Evolutionary conservation across 2,329 filamentous ascomycete species (phyloP).

Genomic region (Rutstroemia sp.): DNA sequence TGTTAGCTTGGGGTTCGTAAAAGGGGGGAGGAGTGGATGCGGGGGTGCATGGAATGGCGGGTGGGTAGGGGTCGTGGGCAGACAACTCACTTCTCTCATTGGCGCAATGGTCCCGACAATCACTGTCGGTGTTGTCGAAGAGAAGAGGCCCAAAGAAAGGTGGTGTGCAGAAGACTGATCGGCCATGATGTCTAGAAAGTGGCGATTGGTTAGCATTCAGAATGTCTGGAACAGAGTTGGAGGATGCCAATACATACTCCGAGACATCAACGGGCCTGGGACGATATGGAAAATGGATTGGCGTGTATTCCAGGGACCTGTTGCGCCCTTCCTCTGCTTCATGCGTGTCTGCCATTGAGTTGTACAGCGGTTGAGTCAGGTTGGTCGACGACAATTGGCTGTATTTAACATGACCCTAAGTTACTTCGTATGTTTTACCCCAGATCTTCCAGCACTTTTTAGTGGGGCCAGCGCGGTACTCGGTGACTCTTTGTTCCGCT

Average conservation of each 20-base stretch:
- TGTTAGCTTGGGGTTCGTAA: not conserved
- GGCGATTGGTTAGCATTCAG: not conserved
- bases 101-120: constrained; percentile 51
- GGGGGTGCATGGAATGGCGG: not conserved
- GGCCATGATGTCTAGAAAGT: constrained; percentile 12
- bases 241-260: constrained; percentile 3
- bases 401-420: too few species aligned
- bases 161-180: constrained; percentile 21
- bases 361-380: not conserved
- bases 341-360: not conserved
- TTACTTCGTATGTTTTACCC: not conserved
- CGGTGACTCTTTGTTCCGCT: too few species aligned
- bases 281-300: constrained; percentile 19
- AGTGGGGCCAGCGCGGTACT: too few species aligned
- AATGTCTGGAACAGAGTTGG: constrained; percentile 9
- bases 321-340: not conserved
- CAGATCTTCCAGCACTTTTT: not conserved
- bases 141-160: constrained; percentile 46
- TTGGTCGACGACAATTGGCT: not conserved
- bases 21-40: not conserved
- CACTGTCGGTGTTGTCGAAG: constrained; percentile 59
- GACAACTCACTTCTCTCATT: constrained; percentile 35
- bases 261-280: constrained; percentile 33
- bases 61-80: too few species aligned
- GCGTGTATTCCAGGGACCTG: not conserved